Evolutionary conservation across 176 grass and related monocot genomes (phyloP).

Genomic region (Eragrostis curvula): DNA sequence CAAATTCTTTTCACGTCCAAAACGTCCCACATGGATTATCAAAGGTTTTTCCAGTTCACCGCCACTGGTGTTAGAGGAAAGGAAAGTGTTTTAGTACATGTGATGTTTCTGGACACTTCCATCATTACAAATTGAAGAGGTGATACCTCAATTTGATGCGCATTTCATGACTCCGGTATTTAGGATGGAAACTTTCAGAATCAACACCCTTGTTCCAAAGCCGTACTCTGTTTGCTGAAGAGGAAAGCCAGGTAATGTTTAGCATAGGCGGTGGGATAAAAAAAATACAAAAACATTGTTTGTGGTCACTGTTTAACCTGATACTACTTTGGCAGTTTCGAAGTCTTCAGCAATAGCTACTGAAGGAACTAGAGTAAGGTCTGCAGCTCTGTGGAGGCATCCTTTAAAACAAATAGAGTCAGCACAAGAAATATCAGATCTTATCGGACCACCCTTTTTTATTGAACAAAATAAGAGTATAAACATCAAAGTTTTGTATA

Average conservation of each 20-base stretch:
- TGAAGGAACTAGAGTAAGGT: conserved; percentile 94
- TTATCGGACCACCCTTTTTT: background rate
- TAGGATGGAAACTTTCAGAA: conserved; percentile 92
- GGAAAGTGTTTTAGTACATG: conserved; percentile 21
- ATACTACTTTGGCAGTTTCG: conserved; percentile 77
- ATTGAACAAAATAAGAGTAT: conserved; percentile 21
- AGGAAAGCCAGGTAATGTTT: conserved; percentile 18
- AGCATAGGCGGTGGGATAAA: conserved; percentile 23
- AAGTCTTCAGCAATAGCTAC: conserved; percentile 89
- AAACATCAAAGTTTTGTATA: background rate
- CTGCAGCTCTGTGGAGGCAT: conserved; percentile 86
- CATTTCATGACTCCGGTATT: conserved; percentile 77
- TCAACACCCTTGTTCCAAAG: conserved; percentile 99
- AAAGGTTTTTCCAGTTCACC: conserved; percentile 94
- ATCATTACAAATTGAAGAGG: conserved; percentile 14
- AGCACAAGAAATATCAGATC: conserved; percentile 25
- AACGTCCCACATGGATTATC: conserved; percentile 94
- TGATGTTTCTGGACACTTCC: background rate
- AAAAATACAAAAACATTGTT: conserved; percentile 21
- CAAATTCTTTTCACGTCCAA: conserved; percentile 95
- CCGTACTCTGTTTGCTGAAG: conserved; percentile 78
- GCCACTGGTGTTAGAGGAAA: conserved; percentile 57
- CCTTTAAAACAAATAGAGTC: conserved; percentile 57
- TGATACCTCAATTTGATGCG: conserved; percentile 78
- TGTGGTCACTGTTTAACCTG: conserved; percentile 57